Evolutionary conservation across 306 rosid species (phyloP), one percentile per base, ranked within the genome.

Genomic region (Cicer chorassanicum): DNA sequence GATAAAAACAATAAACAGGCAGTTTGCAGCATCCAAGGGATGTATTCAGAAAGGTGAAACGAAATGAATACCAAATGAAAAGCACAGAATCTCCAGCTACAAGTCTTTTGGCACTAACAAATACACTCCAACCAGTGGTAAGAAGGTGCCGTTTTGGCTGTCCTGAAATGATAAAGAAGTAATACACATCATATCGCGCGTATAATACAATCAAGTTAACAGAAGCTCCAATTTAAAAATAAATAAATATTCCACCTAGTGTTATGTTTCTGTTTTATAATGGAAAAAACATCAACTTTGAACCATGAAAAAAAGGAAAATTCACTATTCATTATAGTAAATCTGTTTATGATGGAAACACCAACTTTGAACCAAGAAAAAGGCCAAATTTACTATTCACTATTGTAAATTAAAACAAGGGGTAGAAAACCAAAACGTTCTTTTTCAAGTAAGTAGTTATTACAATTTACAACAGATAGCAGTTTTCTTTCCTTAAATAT

Each of bases 141-240:
- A 91, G 97, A 80, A 92, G 97, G 87, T 92, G 97, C 3, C 97
- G 88, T 79, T 92, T 92, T 5, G 97, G 97, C 82, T 92, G 97
- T 73, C 97, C 97, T 92, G 97, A 65, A 73, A 81, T 46, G 66
- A 80, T 68, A 54, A 71, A 74, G 73, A 83, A 73, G 71, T 44
- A 79, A 60, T 6, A 71, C 40, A 48, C 36, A 65, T 83, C 55
- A 86, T 43, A 34, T 54, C 24, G 38, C 13, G 49, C 50, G 57
- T 38, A 51, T 79, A 12, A 14, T 34, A 38, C 51, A 65, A 65
- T 12, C 19, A 10, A 1, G 48, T 14, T 2, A 12, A 49, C 41
- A 48, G 6, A 5, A 66, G 55, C 54, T 66, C 48, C 14, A 55
- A 65, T 14, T 65, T 24, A 56, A 14, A 10, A 36, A 36, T 0